phyloP scores from a whole-genome alignment of 2,329 filamentous ascomycete genomes.

The Fusarium mundagurra region DNA sequence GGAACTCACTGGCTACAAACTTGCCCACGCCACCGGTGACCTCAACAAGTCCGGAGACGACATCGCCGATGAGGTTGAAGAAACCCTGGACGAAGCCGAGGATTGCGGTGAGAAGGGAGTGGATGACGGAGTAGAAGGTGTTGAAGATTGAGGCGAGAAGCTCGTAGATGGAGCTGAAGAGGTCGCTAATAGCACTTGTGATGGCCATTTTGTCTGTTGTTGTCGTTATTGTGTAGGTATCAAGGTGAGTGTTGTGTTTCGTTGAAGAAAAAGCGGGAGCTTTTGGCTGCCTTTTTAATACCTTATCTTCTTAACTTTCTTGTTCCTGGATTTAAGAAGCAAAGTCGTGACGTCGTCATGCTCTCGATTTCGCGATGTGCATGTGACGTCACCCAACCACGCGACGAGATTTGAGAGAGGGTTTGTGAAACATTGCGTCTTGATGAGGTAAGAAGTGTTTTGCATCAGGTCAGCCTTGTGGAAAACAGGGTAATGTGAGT shows the following conservation, averaged over 20 bases:
- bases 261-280: not conserved
- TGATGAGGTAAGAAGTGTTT: constrained; percentile 20
- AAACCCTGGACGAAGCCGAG: constrained; percentile 51
- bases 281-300: constrained; percentile 2
- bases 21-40: constrained; percentile 52
- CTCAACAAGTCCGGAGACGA: constrained; percentile 50
- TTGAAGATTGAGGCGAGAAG: constrained; percentile 51
- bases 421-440: constrained; percentile 22
- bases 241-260: not conserved
- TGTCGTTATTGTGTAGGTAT: not conserved
- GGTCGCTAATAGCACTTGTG: constrained; percentile 49
- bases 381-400: constrained; percentile 44
- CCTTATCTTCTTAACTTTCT: not conserved
- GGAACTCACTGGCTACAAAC: constrained; percentile 50
- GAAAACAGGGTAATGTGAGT: not conserved
- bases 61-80: constrained; percentile 49
- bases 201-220: constrained; percentile 45
- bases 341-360: constrained; percentile 45
- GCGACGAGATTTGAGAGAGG: constrained; percentile 12
- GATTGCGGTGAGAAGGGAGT: constrained; percentile 47
- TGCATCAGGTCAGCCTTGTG: not conserved
- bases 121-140: constrained; percentile 48
- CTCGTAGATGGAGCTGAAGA: constrained; percentile 55
- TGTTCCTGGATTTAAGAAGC: constrained; percentile 21
- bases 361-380: constrained; percentile 27